Conservation (phyloP, 495 filamentous ascomycete genomes). For the Chaetomium cochliodes region DNA sequence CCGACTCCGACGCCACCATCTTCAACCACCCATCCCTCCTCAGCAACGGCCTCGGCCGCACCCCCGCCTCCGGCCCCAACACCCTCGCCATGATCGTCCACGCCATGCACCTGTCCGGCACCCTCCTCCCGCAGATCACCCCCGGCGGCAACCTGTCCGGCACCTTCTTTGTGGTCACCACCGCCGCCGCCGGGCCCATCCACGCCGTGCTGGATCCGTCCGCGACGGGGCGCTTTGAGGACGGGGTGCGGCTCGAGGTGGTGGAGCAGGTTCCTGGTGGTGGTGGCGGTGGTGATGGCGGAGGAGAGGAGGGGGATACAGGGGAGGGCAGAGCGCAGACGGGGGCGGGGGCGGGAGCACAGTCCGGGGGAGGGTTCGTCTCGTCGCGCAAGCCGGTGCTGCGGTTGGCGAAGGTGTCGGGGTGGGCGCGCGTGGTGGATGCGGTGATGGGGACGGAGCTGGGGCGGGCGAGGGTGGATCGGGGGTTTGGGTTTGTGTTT, state of each 20-base stretch:
- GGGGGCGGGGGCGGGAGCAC: too few species aligned
- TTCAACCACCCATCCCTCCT: conserved; percentile 26
- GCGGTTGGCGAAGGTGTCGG: background rate
- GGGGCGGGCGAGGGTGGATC: conserved; percentile 33
- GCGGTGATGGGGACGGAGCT: background rate
- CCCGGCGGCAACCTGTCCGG: conserved; percentile 37
- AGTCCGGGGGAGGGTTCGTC: conserved; percentile 4
- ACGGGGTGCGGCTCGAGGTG: conserved; percentile 27
- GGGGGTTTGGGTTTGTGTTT: conserved; percentile 37
- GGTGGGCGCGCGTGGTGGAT: conserved; percentile 29
- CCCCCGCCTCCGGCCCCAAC: conserved; percentile 27
- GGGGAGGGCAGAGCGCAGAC: too few species aligned
- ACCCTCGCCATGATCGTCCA: conserved; percentile 22
- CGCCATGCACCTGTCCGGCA: conserved; percentile 39
- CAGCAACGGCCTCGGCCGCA: conserved; percentile 30
- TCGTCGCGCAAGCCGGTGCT: conserved; percentile 14
- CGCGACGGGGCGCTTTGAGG: conserved; percentile 36
- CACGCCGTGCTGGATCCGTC: conserved; percentile 41
- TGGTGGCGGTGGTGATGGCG: background rate
- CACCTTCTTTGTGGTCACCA: conserved; percentile 41
- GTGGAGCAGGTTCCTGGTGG: conserved; percentile 28
- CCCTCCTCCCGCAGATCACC: conserved; percentile 40
- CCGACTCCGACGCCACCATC: conserved; percentile 33
- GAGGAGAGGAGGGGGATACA: conserved; percentile 28
- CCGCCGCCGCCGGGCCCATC: conserved; percentile 42